Evolutionary conservation across 2,329 filamentous ascomycete species (phyloP), one percentile per base, ranked within the genome.

Genomic region (Monilinia fructigena): DNA sequence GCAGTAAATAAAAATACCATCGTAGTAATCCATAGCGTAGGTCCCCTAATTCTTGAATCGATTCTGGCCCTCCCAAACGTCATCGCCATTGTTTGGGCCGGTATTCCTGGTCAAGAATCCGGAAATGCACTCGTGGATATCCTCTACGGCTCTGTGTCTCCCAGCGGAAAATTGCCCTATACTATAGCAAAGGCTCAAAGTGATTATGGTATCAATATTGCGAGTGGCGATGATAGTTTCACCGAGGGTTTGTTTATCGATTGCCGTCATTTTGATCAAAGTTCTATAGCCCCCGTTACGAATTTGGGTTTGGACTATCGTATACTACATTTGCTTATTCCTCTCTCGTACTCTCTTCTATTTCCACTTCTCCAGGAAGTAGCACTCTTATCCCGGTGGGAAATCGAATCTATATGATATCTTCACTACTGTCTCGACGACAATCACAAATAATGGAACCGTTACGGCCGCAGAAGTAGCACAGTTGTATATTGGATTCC

Each of bases 11-110:
- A 79, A 70, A 87, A 86, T 68, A 89, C 86, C 1, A 81, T 89
- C 31, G 87, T 89, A 0, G 79, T 89, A 2, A 79, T 89, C 16
- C 86, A 90, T 75, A 88, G 87, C 63, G 85, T 86, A 0, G 87
- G 87, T 0, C 79, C 83, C 6, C 78, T 86, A 1, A 76, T 87
- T 0, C 82, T 89, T 0, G 86, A 89, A 68, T 77, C 78, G 0
- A 89, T 85, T 76, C 78, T 86, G 67, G 83, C 88, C 26, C 82
- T 89, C 66, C 78, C 80, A 8, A 89, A 89, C 70, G 82, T 90
- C 55, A 85, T 84, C 7, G 86, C 85, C 20, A 83, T 89, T 45
- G 72, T 89, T 4, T 87, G 82, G 75, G 85, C 83, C 47, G 83
- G 83, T 71, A 77, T 88, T 28, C 85, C 86, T 0, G 86, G 87